Base-by-base conservation (phyloP, 1,284 basidiomycete genomes). In the Uromyces viciae-fabae region DNA sequence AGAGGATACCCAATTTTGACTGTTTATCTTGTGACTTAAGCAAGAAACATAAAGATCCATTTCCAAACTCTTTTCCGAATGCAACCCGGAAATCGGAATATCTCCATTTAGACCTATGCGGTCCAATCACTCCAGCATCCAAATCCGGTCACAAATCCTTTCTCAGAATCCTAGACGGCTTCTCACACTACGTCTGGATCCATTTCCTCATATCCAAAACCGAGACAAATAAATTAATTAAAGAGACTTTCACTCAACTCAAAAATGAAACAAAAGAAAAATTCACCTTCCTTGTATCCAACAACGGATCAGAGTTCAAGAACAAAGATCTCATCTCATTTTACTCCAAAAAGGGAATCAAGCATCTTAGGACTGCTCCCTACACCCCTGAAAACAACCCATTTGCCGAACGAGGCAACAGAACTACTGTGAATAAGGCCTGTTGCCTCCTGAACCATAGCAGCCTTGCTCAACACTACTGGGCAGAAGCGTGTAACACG, bases 401-500 rank as follows among this genome's bases (percentile, higher is more conserved):
- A 8, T 49, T 54, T 17, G 15, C 69, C 4, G 46, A 73, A n/a
- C 25, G 69, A 28, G 69, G 69, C 7, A 73, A 73, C 28, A n/a
- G 69, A 17, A 52, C 42, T 14, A 83, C 84, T 31, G 68, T 85
- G 0, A 83, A 84, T 22, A 82, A 81, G 38, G 82, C 82, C 11
- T 73, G 84, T 1, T 83, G 84, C 0, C 83, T 87, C 82, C 82
- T 87, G 4, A 56, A 83, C 8, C 79, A 82, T n/a, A 46, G 85
- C 0, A 75, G 82, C 9, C 82, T 87, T 0, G 85, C 84, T 15
- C 80, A 77, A 66, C 82, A 58, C 36, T 84, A 86, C 11, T 87
- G 86, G 87, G 84, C 83, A 0, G 84, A 87, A 74, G 86, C 85
- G 0, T 77, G 84, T 38, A 58, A 81, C 3, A 85, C 86, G 73